Conservation (phyloP, 441 rosid genomes). For the Bocquillonia castaneifolia region DNA sequence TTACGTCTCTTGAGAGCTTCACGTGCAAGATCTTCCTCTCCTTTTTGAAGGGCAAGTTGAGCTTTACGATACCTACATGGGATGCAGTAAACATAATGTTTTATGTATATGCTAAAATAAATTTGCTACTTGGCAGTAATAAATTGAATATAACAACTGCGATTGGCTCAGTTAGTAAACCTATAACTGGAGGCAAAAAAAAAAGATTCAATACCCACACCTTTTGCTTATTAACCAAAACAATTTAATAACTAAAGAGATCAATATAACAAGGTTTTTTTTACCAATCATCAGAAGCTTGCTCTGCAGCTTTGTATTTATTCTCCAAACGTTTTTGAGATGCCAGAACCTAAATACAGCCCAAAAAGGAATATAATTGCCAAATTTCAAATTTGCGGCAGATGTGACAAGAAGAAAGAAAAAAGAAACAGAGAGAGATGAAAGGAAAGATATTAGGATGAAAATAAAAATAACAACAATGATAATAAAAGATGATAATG, state of each 20-base stretch:
- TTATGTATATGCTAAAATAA: not conserved
- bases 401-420: not conserved
- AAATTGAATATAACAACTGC: not conserved
- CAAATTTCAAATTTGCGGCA: not conserved
- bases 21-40: slow-evolving; percentile 98
- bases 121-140: not conserved
- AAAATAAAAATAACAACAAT: slow-evolving; percentile 5
- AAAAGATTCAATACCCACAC: not conserved
- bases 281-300: slow-evolving; percentile 92
- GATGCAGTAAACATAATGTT: not conserved
- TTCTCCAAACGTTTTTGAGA: slow-evolving; percentile 92
- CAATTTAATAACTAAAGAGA: not conserved
- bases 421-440: not conserved
- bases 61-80: slow-evolving; percentile 85
- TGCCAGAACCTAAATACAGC: slow-evolving; percentile 64
- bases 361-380: slow-evolving; percentile 1
- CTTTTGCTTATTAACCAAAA: not conserved
- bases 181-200: not conserved
- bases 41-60: slow-evolving; percentile 92
- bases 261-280: not conserved
- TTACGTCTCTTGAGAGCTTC: slow-evolving; percentile 96
- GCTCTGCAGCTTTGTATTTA: slow-evolving; percentile 79
- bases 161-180: not conserved
- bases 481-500: slow-evolving; percentile 11
- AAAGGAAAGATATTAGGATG: not conserved